Evolutionary conservation across 1,284 basidiomycete species (phyloP), one percentile per base, ranked within the genome.

Genomic region (Ganoderma leucocontextum): DNA sequence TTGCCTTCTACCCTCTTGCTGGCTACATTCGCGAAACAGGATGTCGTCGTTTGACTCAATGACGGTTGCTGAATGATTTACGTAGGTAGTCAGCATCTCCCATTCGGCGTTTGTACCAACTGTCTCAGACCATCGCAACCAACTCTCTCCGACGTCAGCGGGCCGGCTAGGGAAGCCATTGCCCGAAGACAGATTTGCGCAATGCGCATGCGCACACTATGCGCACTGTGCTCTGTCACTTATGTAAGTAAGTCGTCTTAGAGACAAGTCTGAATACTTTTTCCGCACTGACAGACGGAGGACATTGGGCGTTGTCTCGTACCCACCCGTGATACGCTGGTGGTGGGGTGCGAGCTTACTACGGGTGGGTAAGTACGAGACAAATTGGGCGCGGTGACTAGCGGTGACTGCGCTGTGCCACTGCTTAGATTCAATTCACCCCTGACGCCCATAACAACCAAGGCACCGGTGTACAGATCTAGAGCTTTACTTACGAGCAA

Each of bases 71-170:
- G n/a, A 22, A 25, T 49, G 47, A 49, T 49, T 25, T 49, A 49
- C 47, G 8, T 49, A 4, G n/a, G 44, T 22, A 22, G 10, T 29
- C 29, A 29, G 29, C 29, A 29, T 29, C 1, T 29, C 29, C 29
- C 29, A 29, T 4, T 15, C 55, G 55, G 55, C 55, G 55, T 29
- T 7, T 10, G 13, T 19, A 17, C 15, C 33, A 19, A 4, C 25
- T 33, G 53, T 55, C 35, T 58, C 17, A 57, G 33, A 58, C 55
- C 55, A 12, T 36, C 19, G 35, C 55, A 58, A 58, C 55, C 33
- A 58, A 38, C 19, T 6, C 36, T 33, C 53, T 36, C 35, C 53
- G 35, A 57, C 55, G 55, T 57, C 55, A 58, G 10, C 53, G 53
- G 53, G 12, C 9, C 22, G 47, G 47, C 22, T 3, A 25, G 22